Evolutionary conservation across 257 asterid genomes (phyloP), one percentile per base, ranked within the genome.

Genomic region (Lycium barbarum): DNA sequence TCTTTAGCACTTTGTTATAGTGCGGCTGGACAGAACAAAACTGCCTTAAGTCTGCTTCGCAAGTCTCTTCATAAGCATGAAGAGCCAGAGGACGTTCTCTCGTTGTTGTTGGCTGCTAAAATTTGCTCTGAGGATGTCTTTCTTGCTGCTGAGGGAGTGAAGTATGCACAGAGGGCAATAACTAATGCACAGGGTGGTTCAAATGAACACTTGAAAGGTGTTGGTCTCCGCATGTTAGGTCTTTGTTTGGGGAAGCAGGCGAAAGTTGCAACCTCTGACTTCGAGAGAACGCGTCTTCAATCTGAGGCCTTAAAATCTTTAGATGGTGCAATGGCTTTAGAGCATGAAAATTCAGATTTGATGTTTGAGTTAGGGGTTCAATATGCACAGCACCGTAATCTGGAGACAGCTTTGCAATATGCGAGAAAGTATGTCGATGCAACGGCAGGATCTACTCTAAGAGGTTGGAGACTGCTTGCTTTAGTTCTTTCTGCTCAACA

Each of bases 401-500:
- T 95, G 74, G 94, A 90, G 86, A 92, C 94, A 67, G 98, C 99
- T 85, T 88, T 94, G 90, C 90, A 93, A 62, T 97, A 92, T 83
- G 98, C 98, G 36, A 93, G 91, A 88, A 93, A 89, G 89, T 94
- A 92, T 89, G 87, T 97, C 86, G 97, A 94, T 90, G 95, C 93
- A 81, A 94, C 98, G 13, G 99, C 99, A 66, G 99, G 99, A 83
- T 91, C 98, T 18, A 80, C 89, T 89, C 82, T 95, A 51, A 89
- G 88, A 88, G 98, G 99, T 62, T 97, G 99, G 99, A 94, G 98
- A 89, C 86, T 97, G 83, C 95, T 97, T 76, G 97, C 97, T 85
- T 89, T 95, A 74, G 92, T 97, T 87, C 90, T 95, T 71, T 97
- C 99, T 80, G 95, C 99, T 80, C 99, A 93, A 89, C 95, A 90